phyloP scores from a whole-genome alignment of 129 eudicot species.

The Chrysanthemum makinoi region DNA sequence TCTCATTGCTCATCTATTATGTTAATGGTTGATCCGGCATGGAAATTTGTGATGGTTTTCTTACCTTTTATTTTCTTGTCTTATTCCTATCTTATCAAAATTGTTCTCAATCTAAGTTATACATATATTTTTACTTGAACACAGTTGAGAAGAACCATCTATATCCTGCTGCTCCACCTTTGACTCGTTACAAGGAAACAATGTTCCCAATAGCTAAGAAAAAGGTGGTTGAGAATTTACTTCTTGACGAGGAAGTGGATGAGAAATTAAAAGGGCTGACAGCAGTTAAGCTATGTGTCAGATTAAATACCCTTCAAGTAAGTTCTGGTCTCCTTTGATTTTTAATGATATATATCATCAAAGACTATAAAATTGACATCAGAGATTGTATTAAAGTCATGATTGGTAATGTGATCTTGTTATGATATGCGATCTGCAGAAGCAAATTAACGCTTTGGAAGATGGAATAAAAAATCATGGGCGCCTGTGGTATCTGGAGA shows the following conservation, averaged over 20 bases:
- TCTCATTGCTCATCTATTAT: constrained; percentile 8
- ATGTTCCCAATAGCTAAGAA: constrained; percentile 68
- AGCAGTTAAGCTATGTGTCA: constrained; percentile 70
- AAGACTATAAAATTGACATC: no score
- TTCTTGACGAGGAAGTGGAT: constrained; percentile 65
- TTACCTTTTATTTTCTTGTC: not conserved
- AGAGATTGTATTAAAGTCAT: not conserved
- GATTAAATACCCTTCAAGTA: constrained; percentile 88
- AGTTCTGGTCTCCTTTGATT: constrained; percentile 37
- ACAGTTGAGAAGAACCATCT: constrained; percentile 82
- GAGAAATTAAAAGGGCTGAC: constrained; percentile 45
- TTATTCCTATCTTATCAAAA: not conserved
- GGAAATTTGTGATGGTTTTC: not conserved
- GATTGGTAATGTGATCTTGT: constrained; percentile 17
- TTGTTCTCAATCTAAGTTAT: constrained; percentile 20
- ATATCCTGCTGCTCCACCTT: constrained; percentile 83
- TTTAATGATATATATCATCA: not conserved
- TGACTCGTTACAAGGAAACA: constrained; percentile 87
- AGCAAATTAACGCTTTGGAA: constrained; percentile 66
- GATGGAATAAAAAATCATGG: constrained; percentile 96
- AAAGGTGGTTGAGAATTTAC: constrained; percentile 53
- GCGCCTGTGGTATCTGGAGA: constrained; percentile 35
- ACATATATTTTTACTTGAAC: constrained; percentile 13
- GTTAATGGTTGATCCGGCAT: constrained; percentile 9
- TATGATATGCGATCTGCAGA: constrained; percentile 49